Conservation (phyloP, 2,329 filamentous ascomycete species). For the Fusarium abutilonis region DNA sequence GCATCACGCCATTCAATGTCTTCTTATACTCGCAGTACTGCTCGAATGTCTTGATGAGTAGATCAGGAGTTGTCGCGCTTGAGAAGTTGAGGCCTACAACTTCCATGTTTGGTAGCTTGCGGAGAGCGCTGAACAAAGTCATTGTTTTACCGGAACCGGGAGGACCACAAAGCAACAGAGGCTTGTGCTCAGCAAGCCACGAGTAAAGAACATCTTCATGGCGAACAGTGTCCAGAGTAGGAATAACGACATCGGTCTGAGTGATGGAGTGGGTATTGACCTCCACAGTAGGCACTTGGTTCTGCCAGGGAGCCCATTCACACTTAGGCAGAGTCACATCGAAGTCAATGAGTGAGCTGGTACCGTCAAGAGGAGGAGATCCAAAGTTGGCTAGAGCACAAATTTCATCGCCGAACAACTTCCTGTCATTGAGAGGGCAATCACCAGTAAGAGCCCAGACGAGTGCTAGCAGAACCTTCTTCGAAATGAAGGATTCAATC, state of each 20-base stretch:
- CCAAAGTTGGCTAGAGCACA: conserved; percentile 86
- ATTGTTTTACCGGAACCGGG: conserved; percentile 99
- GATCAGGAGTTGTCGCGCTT: conserved; percentile 95
- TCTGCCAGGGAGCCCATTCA: conserved; percentile 94
- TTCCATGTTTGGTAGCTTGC: conserved; percentile 98
- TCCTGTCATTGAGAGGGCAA: conserved; percentile 87
- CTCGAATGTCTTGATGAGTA: conserved; percentile 98
- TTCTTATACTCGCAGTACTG: conserved; percentile 99
- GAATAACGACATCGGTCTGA: conserved; percentile 98
- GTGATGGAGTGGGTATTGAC: conserved; percentile 98
- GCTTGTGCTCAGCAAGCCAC: conserved; percentile 98
- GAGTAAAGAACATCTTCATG: conserved; percentile 99
- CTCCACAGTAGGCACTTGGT: conserved; percentile 91
- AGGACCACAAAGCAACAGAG: conserved; percentile 92
- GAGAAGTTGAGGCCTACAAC: conserved; percentile 99
- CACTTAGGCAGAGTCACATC: conserved; percentile 87
- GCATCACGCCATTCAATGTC: conserved; percentile 93
- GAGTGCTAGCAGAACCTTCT: conserved; percentile 90
- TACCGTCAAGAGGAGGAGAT: conserved; percentile 79
- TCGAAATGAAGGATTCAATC: conserved; percentile 87
- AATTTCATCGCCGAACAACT: conserved; percentile 86
- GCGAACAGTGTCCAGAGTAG: conserved; percentile 94
- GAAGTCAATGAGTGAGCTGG: conserved; percentile 92
- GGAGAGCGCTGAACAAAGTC: conserved; percentile 96
- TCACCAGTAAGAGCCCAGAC: conserved; percentile 98